phyloP scores from a whole-genome alignment of 106 monocot genomes.

The Dactylorhiza incarnata region DNA sequence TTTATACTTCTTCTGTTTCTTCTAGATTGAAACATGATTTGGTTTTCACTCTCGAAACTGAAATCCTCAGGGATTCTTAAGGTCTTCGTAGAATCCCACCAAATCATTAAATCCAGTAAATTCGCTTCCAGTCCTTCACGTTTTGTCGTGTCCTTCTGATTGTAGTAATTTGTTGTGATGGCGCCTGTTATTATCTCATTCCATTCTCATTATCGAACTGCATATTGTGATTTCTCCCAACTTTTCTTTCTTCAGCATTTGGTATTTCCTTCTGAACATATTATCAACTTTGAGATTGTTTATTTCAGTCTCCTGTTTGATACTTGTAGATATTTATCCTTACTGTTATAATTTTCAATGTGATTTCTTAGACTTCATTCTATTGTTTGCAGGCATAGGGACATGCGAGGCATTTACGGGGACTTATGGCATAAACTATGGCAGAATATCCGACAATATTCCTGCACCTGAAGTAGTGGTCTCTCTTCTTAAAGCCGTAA shows the following conservation, averaged over 20 bases:
- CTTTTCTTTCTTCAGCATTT: not conserved
- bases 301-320: not conserved
- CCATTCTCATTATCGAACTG: not conserved
- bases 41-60: not conserved
- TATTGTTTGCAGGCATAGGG: slow-evolving; percentile 23
- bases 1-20: not conserved
- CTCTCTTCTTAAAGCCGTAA: slow-evolving; percentile 54
- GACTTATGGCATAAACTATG: slow-evolving; percentile 87
- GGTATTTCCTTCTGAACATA: not conserved
- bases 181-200: not conserved
- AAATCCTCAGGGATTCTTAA: too few relatives aligned
- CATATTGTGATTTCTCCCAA: not conserved
- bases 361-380: not conserved
- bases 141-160: not conserved
- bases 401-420: slow-evolving; percentile 58
- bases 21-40: not conserved
- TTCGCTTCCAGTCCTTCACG: not conserved
- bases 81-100: too few relatives aligned
- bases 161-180: not conserved
- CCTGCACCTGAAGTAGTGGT: slow-evolving; percentile 69
- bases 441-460: slow-evolving; percentile 75
- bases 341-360: not conserved
- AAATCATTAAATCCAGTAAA: too few relatives aligned
- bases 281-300: not conserved
- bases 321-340: not conserved